A percentile compares a stretch with the other conserved stretches of the same genome.
Evolutionary conservation across 495 filamentous ascomycete species (phyloP).

Genomic region (Podospora didyma): DNA sequence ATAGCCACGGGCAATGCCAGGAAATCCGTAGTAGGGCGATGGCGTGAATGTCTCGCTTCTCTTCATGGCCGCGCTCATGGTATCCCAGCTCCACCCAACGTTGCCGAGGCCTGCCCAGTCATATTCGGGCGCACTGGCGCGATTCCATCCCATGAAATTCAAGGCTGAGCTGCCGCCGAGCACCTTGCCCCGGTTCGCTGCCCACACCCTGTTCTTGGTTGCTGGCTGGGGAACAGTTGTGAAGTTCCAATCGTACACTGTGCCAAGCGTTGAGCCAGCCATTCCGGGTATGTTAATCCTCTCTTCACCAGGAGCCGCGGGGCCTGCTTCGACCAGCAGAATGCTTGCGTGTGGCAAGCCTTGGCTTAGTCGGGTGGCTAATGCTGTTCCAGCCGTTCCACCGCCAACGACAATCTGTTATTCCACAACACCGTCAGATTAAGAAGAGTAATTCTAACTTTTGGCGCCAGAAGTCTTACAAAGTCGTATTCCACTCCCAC

Average conservation of each 20-base stretch:
- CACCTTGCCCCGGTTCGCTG: conserved; percentile 43
- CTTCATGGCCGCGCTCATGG: conserved; percentile 31
- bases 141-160: conserved; percentile 49
- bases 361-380: no score
- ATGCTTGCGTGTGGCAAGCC: no score
- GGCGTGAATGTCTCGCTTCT: conserved; percentile 32
- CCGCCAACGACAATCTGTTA: no score
- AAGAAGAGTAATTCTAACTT: no score
- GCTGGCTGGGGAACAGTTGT: conserved; percentile 41
- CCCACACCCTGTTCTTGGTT: conserved; percentile 26
- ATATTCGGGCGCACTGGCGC: conserved; percentile 50
- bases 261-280: conserved; percentile 38
- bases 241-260: conserved; percentile 53
- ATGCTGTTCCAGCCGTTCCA: no score
- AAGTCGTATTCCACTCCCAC: no score
- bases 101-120: conserved; percentile 57
- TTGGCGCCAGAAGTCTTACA: no score
- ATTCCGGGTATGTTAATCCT: conserved; percentile 42
- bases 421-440: no score
- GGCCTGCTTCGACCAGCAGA: conserved; percentile 22
- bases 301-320: conserved; percentile 36
- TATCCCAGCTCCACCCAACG: conserved; percentile 53
- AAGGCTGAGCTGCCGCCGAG: conserved; percentile 42
- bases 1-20: conserved; percentile 13
- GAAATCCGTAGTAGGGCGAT: no score